Evolutionary conservation across 345 rosid species (phyloP).

Genomic region (Nasturtium officinale): DNA sequence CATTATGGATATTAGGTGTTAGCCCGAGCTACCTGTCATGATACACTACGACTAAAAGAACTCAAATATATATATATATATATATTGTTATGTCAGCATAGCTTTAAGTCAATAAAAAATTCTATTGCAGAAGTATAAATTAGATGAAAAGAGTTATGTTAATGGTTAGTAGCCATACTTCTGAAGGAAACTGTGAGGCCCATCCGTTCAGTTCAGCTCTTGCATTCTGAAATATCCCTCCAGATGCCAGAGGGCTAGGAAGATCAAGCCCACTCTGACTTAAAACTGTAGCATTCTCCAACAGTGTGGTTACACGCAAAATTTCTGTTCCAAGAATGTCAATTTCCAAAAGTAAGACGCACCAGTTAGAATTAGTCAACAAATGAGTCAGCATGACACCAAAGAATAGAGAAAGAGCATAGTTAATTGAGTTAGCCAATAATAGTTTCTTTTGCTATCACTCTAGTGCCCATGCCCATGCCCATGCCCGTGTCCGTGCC

Average conservation of each 20-base stretch:
- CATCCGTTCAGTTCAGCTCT: constrained; percentile 91
- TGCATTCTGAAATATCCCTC: constrained; percentile 93
- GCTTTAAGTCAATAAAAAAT: constrained; percentile 57
- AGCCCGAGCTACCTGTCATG: constrained; percentile 56
- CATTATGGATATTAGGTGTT: constrained; percentile 35
- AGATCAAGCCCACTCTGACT: constrained; percentile 98
- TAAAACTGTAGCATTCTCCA: constrained; percentile 99
- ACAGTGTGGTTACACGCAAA: constrained; percentile 95
- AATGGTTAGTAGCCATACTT: constrained; percentile 98
- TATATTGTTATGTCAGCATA: constrained; percentile 60
- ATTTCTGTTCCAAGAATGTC: constrained; percentile 99
- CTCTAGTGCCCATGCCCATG: too few relatives aligned
- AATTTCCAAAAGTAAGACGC: constrained; percentile 95
- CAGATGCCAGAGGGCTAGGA: constrained; percentile 87
- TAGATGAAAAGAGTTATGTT: constrained; percentile 87
- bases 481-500: too few relatives aligned
- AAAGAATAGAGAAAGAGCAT: constrained; percentile 54
- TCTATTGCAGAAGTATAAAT: constrained; percentile 53
- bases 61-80: too few relatives aligned
- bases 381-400: constrained; percentile 68
- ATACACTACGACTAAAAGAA: constrained; percentile 40
- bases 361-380: constrained; percentile 83
- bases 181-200: constrained; percentile 96
- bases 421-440: constrained; percentile 61
- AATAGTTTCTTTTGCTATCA: constrained; percentile 36